Conservation (phyloP, 208 protist species). For the Trichomonas vaginalis region DNA sequence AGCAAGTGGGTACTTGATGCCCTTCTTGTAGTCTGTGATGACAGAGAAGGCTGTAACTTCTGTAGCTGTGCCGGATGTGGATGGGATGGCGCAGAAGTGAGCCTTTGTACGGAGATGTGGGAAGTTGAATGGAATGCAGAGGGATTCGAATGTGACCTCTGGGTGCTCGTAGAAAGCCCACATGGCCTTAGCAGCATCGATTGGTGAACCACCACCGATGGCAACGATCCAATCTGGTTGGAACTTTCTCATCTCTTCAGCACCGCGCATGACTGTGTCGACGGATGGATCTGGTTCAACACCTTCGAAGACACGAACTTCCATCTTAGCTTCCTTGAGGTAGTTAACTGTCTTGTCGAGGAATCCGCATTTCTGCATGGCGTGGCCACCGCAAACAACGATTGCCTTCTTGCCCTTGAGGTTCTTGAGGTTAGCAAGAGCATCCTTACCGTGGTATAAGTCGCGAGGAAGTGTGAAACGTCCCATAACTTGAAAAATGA, state of each 20-base stretch:
- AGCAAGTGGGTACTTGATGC: slow-evolving; percentile 41
- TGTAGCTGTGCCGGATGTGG: slow-evolving; percentile 38
- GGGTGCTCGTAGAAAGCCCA: slow-evolving; percentile 23
- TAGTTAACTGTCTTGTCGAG: neutral
- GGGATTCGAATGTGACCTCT: slow-evolving; percentile 33
- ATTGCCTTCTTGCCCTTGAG: neutral
- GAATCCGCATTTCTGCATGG: neutral
- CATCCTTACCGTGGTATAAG: neutral
- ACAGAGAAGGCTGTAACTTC: slow-evolving; percentile 42
- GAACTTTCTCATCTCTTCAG: neutral
- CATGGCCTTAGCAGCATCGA: slow-evolving; percentile 39
- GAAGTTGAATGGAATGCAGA: slow-evolving; percentile 33
- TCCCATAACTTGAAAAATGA: neutral
- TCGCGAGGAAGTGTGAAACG: neutral
- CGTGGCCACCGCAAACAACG: neutral
- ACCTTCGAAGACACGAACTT: neutral
- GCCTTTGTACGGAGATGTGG: slow-evolving; percentile 21
- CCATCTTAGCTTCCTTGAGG: neutral
- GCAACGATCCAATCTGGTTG: slow-evolving; percentile 25
- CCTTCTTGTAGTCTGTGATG: slow-evolving; percentile 32
- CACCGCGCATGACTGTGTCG: neutral
- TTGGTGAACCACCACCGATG: slow-evolving; percentile 41
- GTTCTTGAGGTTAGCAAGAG: neutral
- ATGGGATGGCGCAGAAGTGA: slow-evolving; percentile 32
- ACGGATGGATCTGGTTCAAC: slow-evolving; percentile 13